Base-by-base conservation (phyloP, 768 basidiomycete species). In the Agrocybe praecox region DNA sequence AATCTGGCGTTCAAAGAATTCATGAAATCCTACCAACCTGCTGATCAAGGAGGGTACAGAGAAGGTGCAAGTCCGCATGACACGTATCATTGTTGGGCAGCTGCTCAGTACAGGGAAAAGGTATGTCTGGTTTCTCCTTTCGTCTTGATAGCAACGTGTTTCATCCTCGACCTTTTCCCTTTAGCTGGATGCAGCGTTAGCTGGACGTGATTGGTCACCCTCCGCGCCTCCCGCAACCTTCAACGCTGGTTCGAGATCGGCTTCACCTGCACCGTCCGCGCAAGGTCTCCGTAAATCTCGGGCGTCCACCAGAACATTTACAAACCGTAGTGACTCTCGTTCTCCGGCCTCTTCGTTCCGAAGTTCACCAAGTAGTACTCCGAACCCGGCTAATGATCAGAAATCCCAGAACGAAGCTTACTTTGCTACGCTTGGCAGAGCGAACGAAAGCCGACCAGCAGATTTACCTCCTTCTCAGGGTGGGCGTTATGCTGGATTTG, bases 61-160 rank as follows among this genome's bases (percentile, higher is more conserved):
- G 81, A 85, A 32, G 78, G 74, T 52, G 79, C 86, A 65, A 83
- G 75, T 57, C 65, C 86, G 26, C 82, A 88, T 63, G 88, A 93
- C 62, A 93, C 84, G 53, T 98, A 98, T 72, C 92, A 94, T 67
- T 90, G 85, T 36, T 97, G 96, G 94, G 92, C 95, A 2, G 96
- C 95, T 1, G 78, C 90, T 2, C 95, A 98, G 73, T 98, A 98
- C 73, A 86, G 91, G 43, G 92, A 95, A 72, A 99, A 97, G 81
- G 95, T 91, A 62, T 52, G 76, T 57, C 42, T n/a, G 44, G 42
- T 58, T 40, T 50, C 46, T 52, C 48, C 56, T n/a, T 26, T 53
- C 56, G 50, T 40, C 46, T 55, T 22, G 45, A 52, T 58, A 62
- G 53, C 22, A 60, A 57, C 53, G 52, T 56, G 19, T 50, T 22